Evolutionary conservation across 441 rosid species (phyloP).

Genomic region (Aleurites moluccanus): DNA sequence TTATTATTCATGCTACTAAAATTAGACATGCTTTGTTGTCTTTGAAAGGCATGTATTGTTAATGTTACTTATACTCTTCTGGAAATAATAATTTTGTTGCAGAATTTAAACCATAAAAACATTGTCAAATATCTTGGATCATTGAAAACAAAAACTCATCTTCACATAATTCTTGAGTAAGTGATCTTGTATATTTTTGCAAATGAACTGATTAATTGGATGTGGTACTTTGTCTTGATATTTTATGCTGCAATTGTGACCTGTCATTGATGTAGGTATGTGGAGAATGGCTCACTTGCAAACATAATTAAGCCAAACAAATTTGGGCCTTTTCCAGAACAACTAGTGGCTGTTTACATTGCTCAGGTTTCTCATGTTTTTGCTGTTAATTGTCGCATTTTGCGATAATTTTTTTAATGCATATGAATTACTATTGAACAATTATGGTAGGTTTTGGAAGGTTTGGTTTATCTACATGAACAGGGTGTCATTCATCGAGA

Average conservation of each 20-base stretch:
- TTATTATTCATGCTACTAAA: constrained; percentile 1
- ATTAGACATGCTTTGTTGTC: constrained; percentile 1
- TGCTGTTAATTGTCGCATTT: constrained; percentile 26
- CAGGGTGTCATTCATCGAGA: constrained; percentile 99
- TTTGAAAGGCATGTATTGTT: constrained; percentile 14
- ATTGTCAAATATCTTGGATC: constrained; percentile 98
- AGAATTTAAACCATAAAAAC: constrained; percentile 98
- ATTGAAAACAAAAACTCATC: constrained; percentile 89
- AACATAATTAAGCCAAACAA: constrained; percentile 98
- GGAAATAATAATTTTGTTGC: constrained; percentile 29
- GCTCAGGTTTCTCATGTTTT: constrained; percentile 71
- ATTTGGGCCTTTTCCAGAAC: constrained; percentile 98
- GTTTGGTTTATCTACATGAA: constrained; percentile 95
- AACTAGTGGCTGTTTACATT: constrained; percentile 94
- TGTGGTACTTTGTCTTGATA: constrained; percentile 10
- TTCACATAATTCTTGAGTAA: constrained; percentile 98
- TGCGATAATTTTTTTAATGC: constrained; percentile 17
- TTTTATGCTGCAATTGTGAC: constrained; percentile 17
- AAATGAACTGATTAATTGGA: background rate
- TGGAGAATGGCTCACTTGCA: constrained; percentile 99
- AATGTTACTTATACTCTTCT: constrained; percentile 18
- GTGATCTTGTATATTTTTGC: constrained; percentile 33
- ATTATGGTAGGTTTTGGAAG: constrained; percentile 82
- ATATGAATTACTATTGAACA: constrained; percentile 24
- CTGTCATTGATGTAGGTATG: constrained; percentile 62